Percentiles rank a stretch among this genome's conserved stretches.
phyloP scores from a whole-genome alignment of 2,329 filamentous ascomycete genomes.

The Paracoccidioides brasiliensis region DNA sequence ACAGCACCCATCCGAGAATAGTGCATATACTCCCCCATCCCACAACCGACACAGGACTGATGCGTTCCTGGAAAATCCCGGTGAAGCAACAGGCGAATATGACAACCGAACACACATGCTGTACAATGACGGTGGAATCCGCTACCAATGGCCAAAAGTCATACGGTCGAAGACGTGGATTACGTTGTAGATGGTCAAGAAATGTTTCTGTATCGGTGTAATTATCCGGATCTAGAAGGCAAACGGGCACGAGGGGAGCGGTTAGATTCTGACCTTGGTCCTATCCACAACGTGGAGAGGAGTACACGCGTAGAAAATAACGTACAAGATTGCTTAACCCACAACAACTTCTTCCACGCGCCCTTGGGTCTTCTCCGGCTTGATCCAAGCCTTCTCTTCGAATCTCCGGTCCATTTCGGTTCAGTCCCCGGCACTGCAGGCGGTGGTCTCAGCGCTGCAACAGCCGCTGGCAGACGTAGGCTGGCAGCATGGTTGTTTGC shows the following conservation, averaged over 20 bases:
- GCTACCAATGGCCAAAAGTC: slow-evolving; percentile 96
- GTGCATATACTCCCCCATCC: slow-evolving; percentile 73
- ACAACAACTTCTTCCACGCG: slow-evolving; percentile 89
- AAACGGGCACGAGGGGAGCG: background rate
- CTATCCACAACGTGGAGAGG: background rate
- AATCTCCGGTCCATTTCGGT: slow-evolving; percentile 24
- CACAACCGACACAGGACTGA: slow-evolving; percentile 83
- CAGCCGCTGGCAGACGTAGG: slow-evolving; percentile 20
- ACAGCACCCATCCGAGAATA: slow-evolving; percentile 75
- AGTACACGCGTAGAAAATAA: slow-evolving; percentile 6
- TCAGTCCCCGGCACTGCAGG: slow-evolving; percentile 27
- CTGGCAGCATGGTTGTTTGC: slow-evolving; percentile 24
- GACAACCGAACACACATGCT: slow-evolving; percentile 87
- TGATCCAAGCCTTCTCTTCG: slow-evolving; percentile 41
- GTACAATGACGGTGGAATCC: slow-evolving; percentile 90
- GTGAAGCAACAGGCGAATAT: slow-evolving; percentile 93
- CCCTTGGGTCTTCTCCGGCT: slow-evolving; percentile 56
- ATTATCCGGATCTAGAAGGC: slow-evolving; percentile 71
- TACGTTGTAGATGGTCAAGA: slow-evolving; percentile 86
- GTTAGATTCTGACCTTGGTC: background rate
- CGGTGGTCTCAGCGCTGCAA: slow-evolving; percentile 31
- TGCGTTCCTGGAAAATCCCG: slow-evolving; percentile 71
- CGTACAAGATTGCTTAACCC: slow-evolving; percentile 91
- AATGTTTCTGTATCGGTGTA: slow-evolving; percentile 97
- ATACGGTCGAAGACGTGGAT: slow-evolving; percentile 84